Base-by-base conservation (phyloP, 179 eudicot species). In the Heliamphora pulchella region DNA sequence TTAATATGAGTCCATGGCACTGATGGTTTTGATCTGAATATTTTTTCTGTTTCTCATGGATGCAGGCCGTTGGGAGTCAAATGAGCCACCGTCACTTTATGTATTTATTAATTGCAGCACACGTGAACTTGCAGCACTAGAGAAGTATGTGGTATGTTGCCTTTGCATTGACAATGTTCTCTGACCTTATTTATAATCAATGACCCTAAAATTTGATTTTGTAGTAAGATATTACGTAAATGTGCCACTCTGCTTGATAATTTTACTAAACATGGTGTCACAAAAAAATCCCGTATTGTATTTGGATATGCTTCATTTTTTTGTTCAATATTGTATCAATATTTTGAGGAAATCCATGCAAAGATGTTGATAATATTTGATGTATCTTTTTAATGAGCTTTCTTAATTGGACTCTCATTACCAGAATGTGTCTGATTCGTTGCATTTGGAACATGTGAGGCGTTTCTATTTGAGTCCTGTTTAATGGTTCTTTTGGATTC, bases 141-240 rank as follows among this genome's bases (percentile, higher is more conserved):
- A 96, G 97, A 87, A 90, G 90, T 94, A 92, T 82, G 93, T 96
- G 98, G 99, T 96, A 92, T n/a, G 97, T 44, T 83, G 69, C 79
- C 78, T 83, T 44, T 78, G 63, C 75, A n/a, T 81, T 63, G 18
- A 39, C 53, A 65, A 76, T 80, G 58, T 58, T 50, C 17, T 51
- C 62, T 70, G 48, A 71, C 31, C 18, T 70, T n/a, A 1, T 63
- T 22, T 73, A 15, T 67, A 54, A 41, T 20, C 10, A 13, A 22
- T 78, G 41, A 48, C 18, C 39, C 54, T 54, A 5, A 8, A 54
- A 43, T 67, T 71, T 71, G 61, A 47, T 71, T 59, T 20, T 59
- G n/a, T 47, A 47, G n/a, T 59, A 20, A 17, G 54, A 43, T 75
- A 31, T 75, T 55, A 31, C 14, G 47, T 72, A 72, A 10, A 71